phyloP scores from a whole-genome alignment of 495 filamentous ascomycete genomes.

The Cercophora scortea region DNA sequence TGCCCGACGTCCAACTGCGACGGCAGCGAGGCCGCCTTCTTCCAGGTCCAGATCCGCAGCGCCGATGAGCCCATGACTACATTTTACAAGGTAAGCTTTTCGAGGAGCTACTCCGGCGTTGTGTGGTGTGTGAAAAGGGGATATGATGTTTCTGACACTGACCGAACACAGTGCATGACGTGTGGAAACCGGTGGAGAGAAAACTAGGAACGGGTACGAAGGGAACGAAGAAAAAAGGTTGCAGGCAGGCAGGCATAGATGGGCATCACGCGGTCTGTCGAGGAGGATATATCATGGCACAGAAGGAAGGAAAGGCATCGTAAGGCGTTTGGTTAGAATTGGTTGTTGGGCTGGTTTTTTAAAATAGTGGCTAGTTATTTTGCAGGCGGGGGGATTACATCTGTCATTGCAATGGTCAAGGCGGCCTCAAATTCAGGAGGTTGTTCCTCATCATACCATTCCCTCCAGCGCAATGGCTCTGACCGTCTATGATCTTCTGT shows the following conservation, averaged over 20 bases:
- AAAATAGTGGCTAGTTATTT: no score
- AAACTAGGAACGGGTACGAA: slow-evolving; percentile 25
- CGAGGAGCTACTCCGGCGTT: slow-evolving; percentile 2
- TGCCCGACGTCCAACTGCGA: slow-evolving; percentile 71
- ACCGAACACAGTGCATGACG: slow-evolving; percentile 43
- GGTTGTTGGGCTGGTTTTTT: neutral
- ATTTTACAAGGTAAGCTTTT: slow-evolving; percentile 71
- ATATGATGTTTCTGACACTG: neutral
- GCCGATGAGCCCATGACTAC: slow-evolving; percentile 98
- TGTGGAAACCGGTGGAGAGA: slow-evolving; percentile 53
- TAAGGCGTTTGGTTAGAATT: slow-evolving; percentile 12
- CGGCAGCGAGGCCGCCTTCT: slow-evolving; percentile 78
- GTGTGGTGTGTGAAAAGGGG: neutral
- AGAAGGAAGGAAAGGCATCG: slow-evolving; percentile 9
- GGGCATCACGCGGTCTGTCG: neutral
- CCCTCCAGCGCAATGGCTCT: no score
- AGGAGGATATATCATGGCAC: slow-evolving; percentile 8
- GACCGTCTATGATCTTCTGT: no score
- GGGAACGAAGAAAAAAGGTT: neutral
- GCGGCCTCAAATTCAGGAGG: no score
- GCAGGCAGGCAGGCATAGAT: neutral
- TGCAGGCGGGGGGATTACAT: no score
- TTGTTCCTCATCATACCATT: no score
- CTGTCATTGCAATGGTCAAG: no score
- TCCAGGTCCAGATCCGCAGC: slow-evolving; percentile 93